phyloP scores from a whole-genome alignment of 1,284 basidiomycete species.

The Porodaedalea pini region DNA sequence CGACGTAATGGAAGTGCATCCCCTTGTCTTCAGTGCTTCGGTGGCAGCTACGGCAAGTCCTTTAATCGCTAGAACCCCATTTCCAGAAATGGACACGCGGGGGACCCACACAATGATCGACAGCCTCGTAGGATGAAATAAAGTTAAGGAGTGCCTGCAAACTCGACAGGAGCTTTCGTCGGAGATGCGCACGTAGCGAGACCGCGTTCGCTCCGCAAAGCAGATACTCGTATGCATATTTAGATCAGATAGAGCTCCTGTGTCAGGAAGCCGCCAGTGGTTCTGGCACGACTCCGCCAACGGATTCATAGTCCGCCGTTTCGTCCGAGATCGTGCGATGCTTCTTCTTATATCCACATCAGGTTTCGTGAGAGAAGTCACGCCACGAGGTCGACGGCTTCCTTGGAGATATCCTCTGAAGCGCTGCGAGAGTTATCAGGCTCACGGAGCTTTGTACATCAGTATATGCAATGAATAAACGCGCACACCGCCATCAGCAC shows the following conservation, averaged over 20 bases:
- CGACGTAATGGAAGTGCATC: too few species aligned
- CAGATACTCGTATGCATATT: too few species aligned
- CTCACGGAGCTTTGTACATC: neutral
- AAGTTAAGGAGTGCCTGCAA: neutral
- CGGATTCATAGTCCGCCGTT: neutral
- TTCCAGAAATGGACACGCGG: neutral
- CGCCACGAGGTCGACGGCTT: neutral
- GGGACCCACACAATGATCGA: neutral
- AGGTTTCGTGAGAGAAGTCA: neutral
- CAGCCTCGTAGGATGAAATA: neutral
- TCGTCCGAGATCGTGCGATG: neutral
- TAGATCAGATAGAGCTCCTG: too few species aligned
- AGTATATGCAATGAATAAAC: too few species aligned
- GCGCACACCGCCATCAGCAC: too few species aligned
- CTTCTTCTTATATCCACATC: neutral
- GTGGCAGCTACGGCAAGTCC: too few species aligned
- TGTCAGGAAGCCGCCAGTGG: too few species aligned
- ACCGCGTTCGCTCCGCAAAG: too few species aligned
- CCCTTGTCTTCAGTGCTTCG: too few species aligned
- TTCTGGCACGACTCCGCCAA: neutral
- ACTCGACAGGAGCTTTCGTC: neutral
- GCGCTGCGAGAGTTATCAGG: neutral
- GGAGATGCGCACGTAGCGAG: too few species aligned
- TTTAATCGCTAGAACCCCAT: conserved; percentile 42
- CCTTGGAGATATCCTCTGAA: too few species aligned